Conservation (phyloP, 192 early-diverging fungal genomes). For the Allomyces macrogynus region DNA sequence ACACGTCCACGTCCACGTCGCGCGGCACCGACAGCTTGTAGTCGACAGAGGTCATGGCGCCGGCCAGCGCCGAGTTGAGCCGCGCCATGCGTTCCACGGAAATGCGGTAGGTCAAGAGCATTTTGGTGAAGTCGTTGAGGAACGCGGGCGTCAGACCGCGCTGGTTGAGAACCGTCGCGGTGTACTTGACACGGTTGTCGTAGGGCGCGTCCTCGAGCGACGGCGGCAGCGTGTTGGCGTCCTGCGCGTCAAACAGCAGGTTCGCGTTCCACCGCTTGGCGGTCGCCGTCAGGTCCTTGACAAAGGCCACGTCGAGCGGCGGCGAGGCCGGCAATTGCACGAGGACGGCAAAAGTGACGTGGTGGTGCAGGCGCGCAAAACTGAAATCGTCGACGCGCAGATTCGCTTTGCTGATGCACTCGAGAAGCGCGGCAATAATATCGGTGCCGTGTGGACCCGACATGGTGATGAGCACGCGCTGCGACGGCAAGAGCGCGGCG, state of each 20-base stretch:
- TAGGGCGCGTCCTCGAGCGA: slow-evolving; percentile 73
- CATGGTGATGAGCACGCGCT: slow-evolving; percentile 61
- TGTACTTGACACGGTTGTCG: slow-evolving; percentile 58
- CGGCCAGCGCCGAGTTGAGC: slow-evolving; percentile 28
- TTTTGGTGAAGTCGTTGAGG: slow-evolving; percentile 55
- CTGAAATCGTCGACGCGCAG: slow-evolving; percentile 73
- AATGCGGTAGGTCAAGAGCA: slow-evolving; percentile 54
- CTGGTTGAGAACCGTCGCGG: slow-evolving; percentile 70
- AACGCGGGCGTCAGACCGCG: slow-evolving; percentile 55
- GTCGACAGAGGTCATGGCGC: slow-evolving; percentile 39
- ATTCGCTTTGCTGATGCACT: slow-evolving; percentile 46
- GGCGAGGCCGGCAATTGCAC: slow-evolving; percentile 26
- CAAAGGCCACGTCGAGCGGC: slow-evolving; percentile 40
- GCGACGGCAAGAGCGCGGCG: slow-evolving; percentile 30
- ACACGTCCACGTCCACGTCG: slow-evolving; percentile 34
- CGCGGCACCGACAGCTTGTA: slow-evolving; percentile 62
- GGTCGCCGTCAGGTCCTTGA: slow-evolving; percentile 48
- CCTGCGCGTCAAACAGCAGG: slow-evolving; percentile 57
- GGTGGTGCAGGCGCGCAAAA: slow-evolving; percentile 71
- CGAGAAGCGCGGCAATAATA: slow-evolving; percentile 65
- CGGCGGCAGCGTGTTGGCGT: slow-evolving; percentile 20
- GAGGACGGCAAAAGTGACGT: slow-evolving; percentile 84
- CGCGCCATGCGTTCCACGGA: slow-evolving; percentile 76
- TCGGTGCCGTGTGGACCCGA: slow-evolving; percentile 79
- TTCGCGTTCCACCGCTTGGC: slow-evolving; percentile 73